Evolutionary conservation across 2,329 filamentous ascomycete genomes (phyloP), one percentile per base, ranked within the genome.

Genomic region (Aspergillus eucalypticola): DNA sequence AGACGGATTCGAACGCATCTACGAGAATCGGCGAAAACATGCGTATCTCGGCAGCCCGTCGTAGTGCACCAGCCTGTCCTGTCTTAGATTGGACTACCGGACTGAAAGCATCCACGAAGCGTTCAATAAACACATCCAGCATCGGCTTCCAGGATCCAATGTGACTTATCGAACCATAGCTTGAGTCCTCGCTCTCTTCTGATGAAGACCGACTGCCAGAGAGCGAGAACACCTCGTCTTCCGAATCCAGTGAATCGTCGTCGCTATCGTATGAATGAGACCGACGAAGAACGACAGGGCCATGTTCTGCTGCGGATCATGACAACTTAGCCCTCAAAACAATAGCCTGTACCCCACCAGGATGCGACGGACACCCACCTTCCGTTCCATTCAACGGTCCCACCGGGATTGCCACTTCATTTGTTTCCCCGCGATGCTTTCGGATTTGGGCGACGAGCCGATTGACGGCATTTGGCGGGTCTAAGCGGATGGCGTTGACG

Each of bases 81-180:
- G 71, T 67, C 29, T 72, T 75, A 1, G 64, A 54, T 46, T 75
- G 71, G 4, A 77, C 74, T 41, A 76, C 63, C 1, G 75, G 75
- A 54, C 75, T 76, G 39, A 77, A 77, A 5, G 75, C 75, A 56
- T 77, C 75, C 7, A 77, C 69, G 32, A 77, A 77, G 4, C 75
- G 74, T 53, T 75, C 72, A 11, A 77, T 71, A 54, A 75, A 76
- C 6, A 73, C 65, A 60, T 77, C 75, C 2, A 75, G 61, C 29
- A 69, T 69, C 2, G 71, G 71, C 35, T 63, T 60, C 21, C 67
- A 60, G 49, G 65, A 56, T 19, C 60, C 64, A 49, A 72, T 66
- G 4, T 67, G 58, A 6, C 64, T 66, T 0, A 72, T 60, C 5
- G 71, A 67, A 2, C 60, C 66, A 13, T 60, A 61, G 3, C 62